These are phyloP conservation scores for Phytophthora podocarpi DNA, from an alignment of 352 stramenopile species.

Conservation along the genomic window DNA sequence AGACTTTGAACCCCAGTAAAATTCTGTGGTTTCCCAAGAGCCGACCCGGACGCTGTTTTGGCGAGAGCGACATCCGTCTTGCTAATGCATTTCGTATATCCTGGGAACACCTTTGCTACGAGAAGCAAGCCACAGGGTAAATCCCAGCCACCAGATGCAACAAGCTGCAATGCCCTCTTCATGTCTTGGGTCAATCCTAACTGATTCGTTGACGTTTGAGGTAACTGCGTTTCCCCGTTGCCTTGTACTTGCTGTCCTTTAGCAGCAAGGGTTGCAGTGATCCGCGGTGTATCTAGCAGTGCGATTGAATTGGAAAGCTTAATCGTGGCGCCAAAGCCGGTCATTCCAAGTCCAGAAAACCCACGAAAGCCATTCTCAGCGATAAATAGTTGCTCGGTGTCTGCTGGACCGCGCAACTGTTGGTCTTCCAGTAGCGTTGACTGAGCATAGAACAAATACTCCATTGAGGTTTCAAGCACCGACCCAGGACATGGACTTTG, in stretches of 20 bases:
- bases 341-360: constrained; percentile 47
- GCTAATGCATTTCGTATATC: constrained; percentile 56
- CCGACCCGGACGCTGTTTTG: constrained; percentile 16
- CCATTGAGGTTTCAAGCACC: constrained; percentile 59
- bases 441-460: constrained; percentile 87
- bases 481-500: constrained; percentile 27
- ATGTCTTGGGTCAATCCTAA: constrained; percentile 31
- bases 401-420: constrained; percentile 27
- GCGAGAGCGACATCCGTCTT: constrained; percentile 24
- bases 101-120: constrained; percentile 87
- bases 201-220: constrained; percentile 1
- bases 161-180: constrained; percentile 46
- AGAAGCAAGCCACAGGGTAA: constrained; percentile 56
- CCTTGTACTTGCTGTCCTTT: constrained; percentile 27
- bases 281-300: constrained; percentile 49
- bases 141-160: constrained; percentile 49
- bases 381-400: constrained; percentile 63
- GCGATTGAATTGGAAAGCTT: constrained; percentile 81
- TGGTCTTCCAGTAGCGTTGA: constrained; percentile 49
- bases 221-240: not conserved
- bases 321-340: constrained; percentile 62
- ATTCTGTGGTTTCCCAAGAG: constrained; percentile 31
- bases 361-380: constrained; percentile 76
- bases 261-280: constrained; percentile 24
- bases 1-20: constrained; percentile 60